phyloP scores from a whole-genome alignment of 75 land plant genomes.

The Pseudotsuga menziesii region DNA sequence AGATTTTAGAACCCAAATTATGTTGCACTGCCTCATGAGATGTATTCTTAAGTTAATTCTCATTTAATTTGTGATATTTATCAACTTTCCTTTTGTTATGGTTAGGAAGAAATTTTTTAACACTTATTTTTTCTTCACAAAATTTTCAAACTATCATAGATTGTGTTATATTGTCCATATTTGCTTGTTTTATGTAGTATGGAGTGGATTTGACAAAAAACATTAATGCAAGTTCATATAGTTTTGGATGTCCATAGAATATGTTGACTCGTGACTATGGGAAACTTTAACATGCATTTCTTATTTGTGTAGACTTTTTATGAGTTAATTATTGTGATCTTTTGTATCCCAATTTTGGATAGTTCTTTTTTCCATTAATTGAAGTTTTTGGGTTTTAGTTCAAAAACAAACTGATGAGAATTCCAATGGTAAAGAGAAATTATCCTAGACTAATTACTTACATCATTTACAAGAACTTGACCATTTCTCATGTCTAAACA shows the following conservation, averaged over 20 bases:
- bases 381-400: background rate
- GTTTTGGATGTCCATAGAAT: background rate
- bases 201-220: background rate
- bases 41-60: background rate
- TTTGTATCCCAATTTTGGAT: background rate
- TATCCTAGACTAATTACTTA: constrained; percentile 48
- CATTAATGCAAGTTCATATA: background rate
- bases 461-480: constrained; percentile 52
- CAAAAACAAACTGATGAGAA: constrained; percentile 7
- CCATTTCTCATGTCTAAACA: constrained; percentile 29
- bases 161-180: background rate
- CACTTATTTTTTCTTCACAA: background rate
- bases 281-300: background rate
- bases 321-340: background rate
- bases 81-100: background rate
- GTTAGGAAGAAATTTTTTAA: background rate
- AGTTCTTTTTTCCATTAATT: background rate
- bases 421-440: constrained; percentile 11
- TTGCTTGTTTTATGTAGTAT: background rate
- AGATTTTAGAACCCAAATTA: background rate
- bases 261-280: constrained; percentile 6
- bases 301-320: background rate
- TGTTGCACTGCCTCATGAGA: background rate
- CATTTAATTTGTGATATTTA: background rate
- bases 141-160: background rate